Conservation (phyloP, 2,329 filamentous ascomycete species). For the Blastomyces emzantsi region DNA sequence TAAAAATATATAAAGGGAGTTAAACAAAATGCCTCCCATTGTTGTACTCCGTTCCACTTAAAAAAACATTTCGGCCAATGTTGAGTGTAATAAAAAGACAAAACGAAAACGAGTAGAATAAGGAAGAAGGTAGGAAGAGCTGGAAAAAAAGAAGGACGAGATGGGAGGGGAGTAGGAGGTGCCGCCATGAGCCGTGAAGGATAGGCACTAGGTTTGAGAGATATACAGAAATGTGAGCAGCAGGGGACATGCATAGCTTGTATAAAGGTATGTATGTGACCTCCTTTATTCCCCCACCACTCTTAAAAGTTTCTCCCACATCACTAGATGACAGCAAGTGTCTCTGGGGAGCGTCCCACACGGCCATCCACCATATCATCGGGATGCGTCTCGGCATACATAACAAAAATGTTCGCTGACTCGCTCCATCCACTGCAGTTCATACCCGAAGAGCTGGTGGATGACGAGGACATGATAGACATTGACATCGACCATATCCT, state of each 20-base stretch:
- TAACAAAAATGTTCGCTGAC: conserved; percentile 1
- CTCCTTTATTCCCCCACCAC: not conserved
- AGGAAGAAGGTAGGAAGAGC: not conserved
- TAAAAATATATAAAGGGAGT: not conserved
- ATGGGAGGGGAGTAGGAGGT: not conserved
- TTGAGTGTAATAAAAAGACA: not conserved
- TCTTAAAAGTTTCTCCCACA: not conserved
- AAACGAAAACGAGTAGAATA: not conserved
- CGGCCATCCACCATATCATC: not conserved
- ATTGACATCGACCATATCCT: not conserved
- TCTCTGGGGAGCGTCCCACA: not conserved
- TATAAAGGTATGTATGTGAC: not conserved
- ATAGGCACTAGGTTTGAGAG: not conserved
- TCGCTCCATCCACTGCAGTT: conserved; percentile 1
- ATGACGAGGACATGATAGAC: not conserved
- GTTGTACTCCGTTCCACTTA: not conserved
- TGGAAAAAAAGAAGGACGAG: not conserved
- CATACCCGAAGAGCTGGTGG: not conserved
- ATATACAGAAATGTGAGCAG: not conserved
- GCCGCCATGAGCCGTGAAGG: not conserved
- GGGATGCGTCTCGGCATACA: not conserved
- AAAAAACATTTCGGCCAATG: not conserved
- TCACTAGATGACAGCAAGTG: not conserved
- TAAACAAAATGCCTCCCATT: not conserved
- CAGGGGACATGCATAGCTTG: not conserved